phyloP scores from a whole-genome alignment of 225 moss, liverwort and hornwort genomes.

The Polytrichum commune region DNA sequence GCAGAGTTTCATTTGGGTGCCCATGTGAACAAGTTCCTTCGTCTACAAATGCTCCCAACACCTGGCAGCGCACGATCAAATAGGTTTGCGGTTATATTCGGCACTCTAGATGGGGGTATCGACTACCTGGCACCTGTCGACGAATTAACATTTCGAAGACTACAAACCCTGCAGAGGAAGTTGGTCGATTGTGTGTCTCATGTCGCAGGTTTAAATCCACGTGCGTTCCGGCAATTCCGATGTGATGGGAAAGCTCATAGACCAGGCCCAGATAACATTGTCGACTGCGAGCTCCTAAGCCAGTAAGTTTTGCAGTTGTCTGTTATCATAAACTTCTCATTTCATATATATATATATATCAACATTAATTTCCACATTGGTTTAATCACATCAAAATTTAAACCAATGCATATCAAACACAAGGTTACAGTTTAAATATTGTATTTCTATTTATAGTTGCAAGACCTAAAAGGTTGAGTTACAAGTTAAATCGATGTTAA shows the following conservation, averaged over 20 bases:
- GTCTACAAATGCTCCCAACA: constrained; percentile 93
- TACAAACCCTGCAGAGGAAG: constrained; percentile 94
- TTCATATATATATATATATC: too few species aligned
- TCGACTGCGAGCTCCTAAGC: constrained; percentile 88
- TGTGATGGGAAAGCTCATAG: constrained; percentile 85
- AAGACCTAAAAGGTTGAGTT: too few species aligned
- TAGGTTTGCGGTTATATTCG: constrained; percentile 88
- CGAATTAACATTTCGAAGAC: constrained; percentile 90
- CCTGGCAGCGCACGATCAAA: constrained; percentile 70
- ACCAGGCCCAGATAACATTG: constrained; percentile 96
- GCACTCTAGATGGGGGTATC: constrained; percentile 93
- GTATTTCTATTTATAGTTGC: too few species aligned
- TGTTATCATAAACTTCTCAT: too few species aligned
- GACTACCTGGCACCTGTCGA: constrained; percentile 90
- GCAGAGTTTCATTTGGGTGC: constrained; percentile 97
- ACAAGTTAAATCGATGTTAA: too few species aligned
- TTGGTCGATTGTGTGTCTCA: constrained; percentile 91
- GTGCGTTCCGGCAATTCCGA: constrained; percentile 85
- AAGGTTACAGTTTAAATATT: too few species aligned
- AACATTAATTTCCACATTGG: too few species aligned
- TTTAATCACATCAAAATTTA: too few species aligned
- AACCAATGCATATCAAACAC: too few species aligned
- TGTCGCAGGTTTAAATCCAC: constrained; percentile 88
- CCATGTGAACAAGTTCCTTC: constrained; percentile 88
- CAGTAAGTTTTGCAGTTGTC: constrained; percentile 44